Base-by-base conservation (phyloP, 805 yeast species). In the Ogataea thermomethanolica region DNA sequence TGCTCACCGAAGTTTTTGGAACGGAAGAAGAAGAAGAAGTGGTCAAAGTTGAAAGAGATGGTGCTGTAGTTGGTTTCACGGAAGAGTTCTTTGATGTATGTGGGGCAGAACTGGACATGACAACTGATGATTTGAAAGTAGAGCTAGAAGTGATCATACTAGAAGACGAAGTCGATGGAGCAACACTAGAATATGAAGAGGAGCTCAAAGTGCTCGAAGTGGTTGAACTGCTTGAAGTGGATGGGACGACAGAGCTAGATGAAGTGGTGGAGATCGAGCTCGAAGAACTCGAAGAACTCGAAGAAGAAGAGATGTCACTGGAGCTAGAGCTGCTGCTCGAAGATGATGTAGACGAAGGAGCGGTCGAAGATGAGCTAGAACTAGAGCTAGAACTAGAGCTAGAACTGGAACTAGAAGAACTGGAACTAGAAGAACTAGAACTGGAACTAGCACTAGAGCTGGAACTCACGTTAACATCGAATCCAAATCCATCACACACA, bases 401-500 rank as follows among this genome's bases (percentile, higher is more conserved):
- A 8, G 64, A 37, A 8, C 64, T 25, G 67, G 35, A 13, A 69
- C 64, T 37, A 41, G 71, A 37, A 7, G 64, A 37, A 8, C 64
- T 25, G 67, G 35, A 13, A 69, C 64, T 37, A 8, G 64, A 36
- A 8, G 35, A 13, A 69, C 50, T 11, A 41, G 71, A 36, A 8
- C 64, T 25, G 67, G 35, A 13, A 69, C 33, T 9, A 24, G 30
- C 50, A 50, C 34, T n/a, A n/a, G 44, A 38, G 25, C 46, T 21
- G 21, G 46, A 56, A 26, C 49, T 53, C 25, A 66, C 59, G 15
- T 57, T 45, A 36, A 67, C 71, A 43, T 73, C 70, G 50, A 66
- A 70, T 45, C 67, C 72, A 8, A 66, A 70, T 45, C 67, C 72
- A 8, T 20, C 21, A 65, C 90, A 84, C 14, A 78, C 54, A 43